These are phyloP conservation scores for Microdochium nivale DNA, from an alignment of 2,329 filamentous ascomycete species.

Conservation along the genomic window DNA sequence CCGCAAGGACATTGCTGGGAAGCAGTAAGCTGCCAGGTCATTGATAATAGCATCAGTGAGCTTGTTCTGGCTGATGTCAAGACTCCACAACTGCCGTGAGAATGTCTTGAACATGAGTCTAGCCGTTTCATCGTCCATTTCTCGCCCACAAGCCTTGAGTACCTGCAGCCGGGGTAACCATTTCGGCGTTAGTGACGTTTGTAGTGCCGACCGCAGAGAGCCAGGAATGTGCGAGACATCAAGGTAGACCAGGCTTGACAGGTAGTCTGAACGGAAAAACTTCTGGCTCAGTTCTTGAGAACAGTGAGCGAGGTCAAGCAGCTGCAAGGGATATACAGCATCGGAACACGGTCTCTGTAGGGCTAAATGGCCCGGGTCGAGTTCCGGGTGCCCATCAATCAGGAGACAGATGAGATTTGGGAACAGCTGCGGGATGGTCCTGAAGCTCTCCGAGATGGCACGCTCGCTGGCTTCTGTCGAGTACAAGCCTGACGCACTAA, in stretches of 20 bases:
- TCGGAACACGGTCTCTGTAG: constrained; percentile 1
- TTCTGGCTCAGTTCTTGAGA: constrained; percentile 26
- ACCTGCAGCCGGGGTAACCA: constrained; percentile 39
- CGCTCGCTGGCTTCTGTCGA: constrained; percentile 26
- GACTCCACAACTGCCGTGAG: constrained; percentile 40
- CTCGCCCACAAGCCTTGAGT: constrained; percentile 38
- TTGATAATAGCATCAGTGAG: constrained; percentile 36
- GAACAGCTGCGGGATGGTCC: constrained; percentile 26
- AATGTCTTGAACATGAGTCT: constrained; percentile 24
- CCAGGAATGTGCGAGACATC: constrained; percentile 42
- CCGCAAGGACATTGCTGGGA: constrained; percentile 22
- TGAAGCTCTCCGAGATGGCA: constrained; percentile 30
- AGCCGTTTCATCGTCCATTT: constrained; percentile 32
- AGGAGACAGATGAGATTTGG: constrained; percentile 37
- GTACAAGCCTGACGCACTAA: constrained; percentile 29
- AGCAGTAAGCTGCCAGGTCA: constrained; percentile 20
- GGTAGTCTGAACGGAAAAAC: constrained; percentile 27
- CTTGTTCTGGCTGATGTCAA: constrained; percentile 45
- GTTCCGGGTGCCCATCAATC: constrained; percentile 35
- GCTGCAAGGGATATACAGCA: constrained; percentile 16
- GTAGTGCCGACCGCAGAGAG: constrained; percentile 28
- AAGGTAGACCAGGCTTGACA: constrained; percentile 38
- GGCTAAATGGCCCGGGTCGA: constrained; percentile 31
- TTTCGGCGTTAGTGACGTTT: constrained; percentile 19
- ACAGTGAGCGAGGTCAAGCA: constrained; percentile 38